phyloP scores from a whole-genome alignment of 2,329 filamentous ascomycete species.

The Arthroderma uncinatum region DNA sequence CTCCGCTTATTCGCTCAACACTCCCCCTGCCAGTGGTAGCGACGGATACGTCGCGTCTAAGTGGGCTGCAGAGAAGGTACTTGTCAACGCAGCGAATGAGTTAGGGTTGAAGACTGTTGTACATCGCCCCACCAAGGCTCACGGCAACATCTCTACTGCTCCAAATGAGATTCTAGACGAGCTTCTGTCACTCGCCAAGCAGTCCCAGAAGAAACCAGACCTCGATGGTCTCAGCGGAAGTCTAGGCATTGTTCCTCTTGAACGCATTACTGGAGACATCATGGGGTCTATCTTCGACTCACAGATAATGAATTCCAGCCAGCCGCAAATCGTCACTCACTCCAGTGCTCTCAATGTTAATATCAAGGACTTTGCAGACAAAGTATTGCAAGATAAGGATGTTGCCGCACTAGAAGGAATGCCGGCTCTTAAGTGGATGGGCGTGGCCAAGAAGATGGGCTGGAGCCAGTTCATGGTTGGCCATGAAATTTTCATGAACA shows the following conservation, averaged over 20 bases:
- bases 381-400: not conserved
- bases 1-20: slow-evolving; percentile 6
- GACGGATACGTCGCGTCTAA: slow-evolving; percentile 30
- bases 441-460: slow-evolving; percentile 3
- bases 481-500: slow-evolving; percentile 2
- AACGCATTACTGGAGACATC: not conserved
- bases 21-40: slow-evolving; percentile 19
- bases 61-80: slow-evolving; percentile 32
- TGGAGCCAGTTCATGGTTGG: slow-evolving; percentile 7
- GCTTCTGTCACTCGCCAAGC: not conserved
- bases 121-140: not conserved
- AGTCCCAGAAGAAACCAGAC: not conserved
- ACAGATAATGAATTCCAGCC: too few relatives aligned
- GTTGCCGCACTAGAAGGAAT: not conserved
- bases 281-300: not conserved
- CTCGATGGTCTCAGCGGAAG: not conserved
- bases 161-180: not conserved
- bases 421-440: slow-evolving; percentile 4
- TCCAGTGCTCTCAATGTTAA: slow-evolving; percentile 1
- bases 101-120: not conserved
- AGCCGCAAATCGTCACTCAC: not conserved
- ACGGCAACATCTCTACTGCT: not conserved
- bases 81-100: slow-evolving; percentile 15
- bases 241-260: not conserved
- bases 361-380: slow-evolving; percentile 1